Evolutionary conservation across 2,329 filamentous ascomycete genomes (phyloP), one percentile per base, ranked within the genome.

Genomic region (Trichoderma aggressivum): DNA sequence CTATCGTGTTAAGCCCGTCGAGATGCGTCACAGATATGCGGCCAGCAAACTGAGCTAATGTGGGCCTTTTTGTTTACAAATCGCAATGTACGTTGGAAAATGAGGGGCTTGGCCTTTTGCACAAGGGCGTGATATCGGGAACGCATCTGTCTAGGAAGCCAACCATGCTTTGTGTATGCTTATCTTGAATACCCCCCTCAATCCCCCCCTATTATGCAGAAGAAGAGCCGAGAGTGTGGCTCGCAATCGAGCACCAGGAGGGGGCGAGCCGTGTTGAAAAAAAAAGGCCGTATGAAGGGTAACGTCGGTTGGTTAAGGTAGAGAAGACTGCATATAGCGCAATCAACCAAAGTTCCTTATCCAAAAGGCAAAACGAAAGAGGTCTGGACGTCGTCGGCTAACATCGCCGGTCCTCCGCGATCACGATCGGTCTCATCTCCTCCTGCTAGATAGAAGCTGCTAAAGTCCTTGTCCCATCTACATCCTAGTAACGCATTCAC

Each of bases 91-190:
- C 4, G 56, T 8, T 36, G 16, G 30, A n/a, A 43, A 43, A 24
- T 28, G 63, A 58, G 50, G 50, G 62, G 43, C 21, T 53, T 24
- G 18, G 11, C 26, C 3, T n/a, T 34, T 53, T 30, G 21, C 28
- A n/a, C 36, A 59, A 53, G 39, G 21, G 65, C 65, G 55, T 68
- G 39, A 68, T 60, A 26, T 50, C 28, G 55, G 55, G 56, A 21
- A 60, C 21, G 26, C 28, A 59, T 32, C 28, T 11, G 30, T 34
- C n/a, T 47, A n/a, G 28, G 14, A 53, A n/a, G 28, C 11, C 7
- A 53, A 30, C 56, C 30, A 69, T 53, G 56, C 66, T 28, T 60
- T 53, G 50, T 69, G 39, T 61, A 61, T 69, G 56, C 56, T 53
- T 69, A 69, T 69, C 66, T 69, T 50, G 12, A 36, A 55, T 36